A percentile compares a stretch with the other conserved stretches of the same genome.
Evolutionary conservation across 306 rosid species (phyloP).

Genomic region (Casuarina equisetifolia): DNA sequence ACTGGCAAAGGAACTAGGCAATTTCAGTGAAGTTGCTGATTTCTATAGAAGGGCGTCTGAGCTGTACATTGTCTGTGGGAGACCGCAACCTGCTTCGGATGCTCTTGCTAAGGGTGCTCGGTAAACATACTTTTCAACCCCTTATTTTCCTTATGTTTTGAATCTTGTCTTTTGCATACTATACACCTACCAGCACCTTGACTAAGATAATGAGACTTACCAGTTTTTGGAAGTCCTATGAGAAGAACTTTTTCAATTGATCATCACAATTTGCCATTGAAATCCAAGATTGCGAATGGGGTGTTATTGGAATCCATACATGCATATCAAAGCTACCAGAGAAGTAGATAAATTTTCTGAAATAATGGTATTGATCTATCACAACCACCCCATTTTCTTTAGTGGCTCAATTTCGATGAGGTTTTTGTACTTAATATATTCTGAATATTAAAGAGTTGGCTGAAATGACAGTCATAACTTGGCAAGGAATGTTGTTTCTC

Average conservation of each 20-base stretch:
- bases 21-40: conserved; percentile 79
- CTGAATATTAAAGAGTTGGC: not conserved
- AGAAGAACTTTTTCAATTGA: not conserved
- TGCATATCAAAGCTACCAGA: not conserved
- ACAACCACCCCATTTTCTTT: not conserved
- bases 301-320: not conserved
- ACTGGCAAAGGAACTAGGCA: conserved; percentile 77
- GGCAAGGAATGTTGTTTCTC: not conserved
- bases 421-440: not conserved
- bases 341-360: not conserved
- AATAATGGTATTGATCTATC: not conserved
- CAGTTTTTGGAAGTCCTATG: not conserved
- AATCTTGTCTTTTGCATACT: not conserved
- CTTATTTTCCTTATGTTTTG: not conserved
- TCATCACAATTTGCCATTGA: not conserved
- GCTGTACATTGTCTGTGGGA: conserved; percentile 69
- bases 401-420: not conserved
- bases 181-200: not conserved
- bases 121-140: conserved; percentile 37
- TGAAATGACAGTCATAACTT: not conserved
- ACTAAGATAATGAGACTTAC: not conserved
- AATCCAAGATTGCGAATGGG: not conserved
- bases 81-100: conserved; percentile 95
- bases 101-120: conserved; percentile 94
- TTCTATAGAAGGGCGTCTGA: conserved; percentile 89